These are phyloP conservation scores for Pisolithus albus DNA, from an alignment of 768 basidiomycete genomes.

Conservation along the genomic window DNA sequence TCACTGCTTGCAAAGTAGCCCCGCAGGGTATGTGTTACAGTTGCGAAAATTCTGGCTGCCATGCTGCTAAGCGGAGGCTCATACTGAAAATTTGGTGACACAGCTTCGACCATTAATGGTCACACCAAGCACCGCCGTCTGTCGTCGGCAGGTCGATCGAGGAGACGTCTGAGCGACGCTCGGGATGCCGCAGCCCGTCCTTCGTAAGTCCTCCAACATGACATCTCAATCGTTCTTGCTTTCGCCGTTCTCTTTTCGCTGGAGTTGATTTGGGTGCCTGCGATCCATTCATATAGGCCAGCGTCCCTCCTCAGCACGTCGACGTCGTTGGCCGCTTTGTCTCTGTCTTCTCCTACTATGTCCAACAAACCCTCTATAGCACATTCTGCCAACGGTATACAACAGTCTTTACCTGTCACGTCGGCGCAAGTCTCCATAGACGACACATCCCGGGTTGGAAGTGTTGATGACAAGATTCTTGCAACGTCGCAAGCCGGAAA, in stretches of 20 bases:
- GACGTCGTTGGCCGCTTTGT: conserved; percentile 35
- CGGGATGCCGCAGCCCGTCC: conserved; percentile 70
- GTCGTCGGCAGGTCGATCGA: conserved; percentile 62
- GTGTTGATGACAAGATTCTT: conserved; percentile 13
- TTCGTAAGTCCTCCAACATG: conserved; percentile 44
- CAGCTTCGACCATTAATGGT: conserved; percentile 27
- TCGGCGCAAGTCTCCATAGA: conserved; percentile 1
- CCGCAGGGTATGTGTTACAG: conserved; percentile 7
- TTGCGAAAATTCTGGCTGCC: neutral
- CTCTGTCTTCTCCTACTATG: conserved; percentile 35
- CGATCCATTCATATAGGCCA: conserved; percentile 19
- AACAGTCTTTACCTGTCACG: conserved; percentile 7
- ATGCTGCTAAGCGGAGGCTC: neutral
- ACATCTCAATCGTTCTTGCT: neutral
- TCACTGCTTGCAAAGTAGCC: conserved; percentile 1
- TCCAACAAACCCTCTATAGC: conserved; percentile 18
- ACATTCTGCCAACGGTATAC: conserved; percentile 7
- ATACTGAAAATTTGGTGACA: neutral
- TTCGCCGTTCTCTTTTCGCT: neutral
- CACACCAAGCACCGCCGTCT: conserved; percentile 56
- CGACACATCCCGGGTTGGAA: conserved; percentile 6
- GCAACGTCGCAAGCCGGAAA: conserved; percentile 9
- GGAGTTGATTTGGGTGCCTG: conserved; percentile 3
- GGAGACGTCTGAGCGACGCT: conserved; percentile 71
- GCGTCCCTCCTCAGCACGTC: conserved; percentile 32